These are phyloP conservation scores for Gossypium davidsonii DNA, from an alignment of 441 rosid species.

Conservation along the genomic window DNA sequence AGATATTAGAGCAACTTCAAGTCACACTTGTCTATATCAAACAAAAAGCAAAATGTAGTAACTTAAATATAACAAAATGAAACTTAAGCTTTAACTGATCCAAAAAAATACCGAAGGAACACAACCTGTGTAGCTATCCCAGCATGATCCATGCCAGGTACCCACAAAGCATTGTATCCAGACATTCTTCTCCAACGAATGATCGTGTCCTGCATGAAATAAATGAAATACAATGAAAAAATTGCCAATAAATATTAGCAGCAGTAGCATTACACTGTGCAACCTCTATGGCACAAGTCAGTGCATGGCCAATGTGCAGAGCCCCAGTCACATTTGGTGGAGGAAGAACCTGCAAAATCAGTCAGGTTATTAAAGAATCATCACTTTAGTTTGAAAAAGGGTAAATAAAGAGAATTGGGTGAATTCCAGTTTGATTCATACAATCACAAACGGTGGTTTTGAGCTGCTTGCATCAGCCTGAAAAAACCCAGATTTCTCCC, in stretches of 20 bases:
- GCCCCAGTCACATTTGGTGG: conserved; percentile 99
- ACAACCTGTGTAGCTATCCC: conserved; percentile 92
- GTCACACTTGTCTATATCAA: background rate
- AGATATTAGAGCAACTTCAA: background rate
- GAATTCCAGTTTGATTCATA: conserved; percentile 29
- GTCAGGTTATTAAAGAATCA: background rate
- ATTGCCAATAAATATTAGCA: conserved; percentile 3
- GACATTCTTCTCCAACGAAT: conserved; percentile 93
- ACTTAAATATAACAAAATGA: background rate
- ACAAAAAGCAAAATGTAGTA: background rate
- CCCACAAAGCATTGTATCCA: conserved; percentile 88
- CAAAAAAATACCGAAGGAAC: background rate
- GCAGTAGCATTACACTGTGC: background rate
- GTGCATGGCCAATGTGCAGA: conserved; percentile 93
- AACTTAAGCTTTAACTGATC: background rate
- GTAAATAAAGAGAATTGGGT: background rate
- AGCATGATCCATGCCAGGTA: conserved; percentile 93
- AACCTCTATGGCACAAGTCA: conserved; percentile 83
- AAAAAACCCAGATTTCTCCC: conserved; percentile 71
- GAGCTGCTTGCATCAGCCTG: conserved; percentile 68
- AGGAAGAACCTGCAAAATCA: conserved; percentile 69
- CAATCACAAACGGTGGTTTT: conserved; percentile 67
- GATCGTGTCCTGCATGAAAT: conserved; percentile 58
- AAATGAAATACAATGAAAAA: conserved; percentile 8
- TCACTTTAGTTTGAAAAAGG: background rate